Conservation (phyloP, 2,329 filamentous ascomycete genomes). For the Shiraia bambusicola region DNA sequence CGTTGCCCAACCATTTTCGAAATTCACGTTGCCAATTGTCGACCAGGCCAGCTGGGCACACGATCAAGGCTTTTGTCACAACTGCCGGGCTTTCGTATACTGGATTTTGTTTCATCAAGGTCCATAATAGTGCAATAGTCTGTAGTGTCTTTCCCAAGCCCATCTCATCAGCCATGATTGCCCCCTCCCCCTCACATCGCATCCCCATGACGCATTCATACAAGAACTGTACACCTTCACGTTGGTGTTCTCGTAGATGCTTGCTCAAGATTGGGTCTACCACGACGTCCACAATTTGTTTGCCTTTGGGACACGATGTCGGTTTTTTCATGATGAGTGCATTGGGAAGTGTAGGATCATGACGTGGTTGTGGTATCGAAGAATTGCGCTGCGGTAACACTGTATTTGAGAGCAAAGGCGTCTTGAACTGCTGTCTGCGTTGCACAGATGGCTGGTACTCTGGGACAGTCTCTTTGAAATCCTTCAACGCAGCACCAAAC, state of each 20-base stretch:
- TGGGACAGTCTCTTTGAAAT: slow-evolving; percentile 37
- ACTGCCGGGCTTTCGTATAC: slow-evolving; percentile 61
- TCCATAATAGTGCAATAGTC: slow-evolving; percentile 72
- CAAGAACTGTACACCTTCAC: slow-evolving; percentile 68
- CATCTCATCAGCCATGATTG: slow-evolving; percentile 75
- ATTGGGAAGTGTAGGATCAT: slow-evolving; percentile 61
- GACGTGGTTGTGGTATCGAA: slow-evolving; percentile 60
- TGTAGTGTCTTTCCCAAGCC: slow-evolving; percentile 73
- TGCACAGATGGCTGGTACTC: slow-evolving; percentile 41
- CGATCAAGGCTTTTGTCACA: slow-evolving; percentile 70
- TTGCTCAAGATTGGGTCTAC: slow-evolving; percentile 66
- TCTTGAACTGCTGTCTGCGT: slow-evolving; percentile 60
- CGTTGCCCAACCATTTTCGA: slow-evolving; percentile 71
- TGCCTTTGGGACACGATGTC: slow-evolving; percentile 57
- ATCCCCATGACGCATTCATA: slow-evolving; percentile 78
- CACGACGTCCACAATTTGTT: slow-evolving; percentile 70
- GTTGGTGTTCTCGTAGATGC: slow-evolving; percentile 67
- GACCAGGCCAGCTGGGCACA: slow-evolving; percentile 71
- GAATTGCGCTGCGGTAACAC: slow-evolving; percentile 51
- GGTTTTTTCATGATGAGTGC: slow-evolving; percentile 70
- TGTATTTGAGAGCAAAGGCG: slow-evolving; percentile 59
- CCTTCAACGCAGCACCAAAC: slow-evolving; percentile 2
- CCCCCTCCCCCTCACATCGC: slow-evolving; percentile 65
- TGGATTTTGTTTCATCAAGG: slow-evolving; percentile 70
- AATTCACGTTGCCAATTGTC: slow-evolving; percentile 75